phyloP scores from a whole-genome alignment of 2,329 filamentous ascomycete genomes.

The Apiospora kogelbergensis region DNA sequence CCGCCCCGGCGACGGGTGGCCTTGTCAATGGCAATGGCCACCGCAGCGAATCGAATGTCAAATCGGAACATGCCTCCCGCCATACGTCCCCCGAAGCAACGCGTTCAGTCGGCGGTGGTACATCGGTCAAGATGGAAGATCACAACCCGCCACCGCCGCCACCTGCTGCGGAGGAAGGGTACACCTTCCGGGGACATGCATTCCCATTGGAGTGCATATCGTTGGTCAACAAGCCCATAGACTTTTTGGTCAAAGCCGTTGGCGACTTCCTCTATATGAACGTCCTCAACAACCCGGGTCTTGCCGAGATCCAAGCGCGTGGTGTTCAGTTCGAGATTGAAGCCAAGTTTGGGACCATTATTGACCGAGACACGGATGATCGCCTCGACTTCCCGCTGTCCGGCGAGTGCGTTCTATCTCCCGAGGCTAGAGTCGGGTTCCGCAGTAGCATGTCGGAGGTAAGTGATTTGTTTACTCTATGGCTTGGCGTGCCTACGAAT shows the following conservation, averaged over 20 bases:
- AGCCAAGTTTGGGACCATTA: constrained; percentile 83
- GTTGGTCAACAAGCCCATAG: constrained; percentile 67
- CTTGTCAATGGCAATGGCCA: constrained; percentile 24
- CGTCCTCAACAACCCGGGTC: constrained; percentile 67
- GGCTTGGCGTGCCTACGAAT: neutral
- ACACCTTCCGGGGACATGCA: constrained; percentile 25
- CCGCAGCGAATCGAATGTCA: constrained; percentile 19
- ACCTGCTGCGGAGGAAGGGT: constrained; percentile 19
- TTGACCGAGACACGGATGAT: constrained; percentile 69
- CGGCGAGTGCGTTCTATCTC: constrained; percentile 69
- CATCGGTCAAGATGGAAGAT: constrained; percentile 24
- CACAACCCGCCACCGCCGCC: constrained; percentile 9
- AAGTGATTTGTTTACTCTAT: constrained; percentile 28
- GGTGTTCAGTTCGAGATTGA: constrained; percentile 87
- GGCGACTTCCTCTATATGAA: constrained; percentile 78
- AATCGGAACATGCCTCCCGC: constrained; percentile 38
- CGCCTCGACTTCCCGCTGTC: constrained; percentile 67
- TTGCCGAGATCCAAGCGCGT: constrained; percentile 60
- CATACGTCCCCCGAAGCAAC: constrained; percentile 48
- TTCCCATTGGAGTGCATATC: constrained; percentile 66
- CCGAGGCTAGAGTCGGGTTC: constrained; percentile 65
- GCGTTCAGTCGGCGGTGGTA: constrained; percentile 30
- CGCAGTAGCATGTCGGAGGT: constrained; percentile 90
- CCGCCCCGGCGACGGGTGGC: constrained; percentile 11
- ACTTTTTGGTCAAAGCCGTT: constrained; percentile 73